phyloP scores from a whole-genome alignment of 106 monocot species.

The Phalaenopsis equestris region DNA sequence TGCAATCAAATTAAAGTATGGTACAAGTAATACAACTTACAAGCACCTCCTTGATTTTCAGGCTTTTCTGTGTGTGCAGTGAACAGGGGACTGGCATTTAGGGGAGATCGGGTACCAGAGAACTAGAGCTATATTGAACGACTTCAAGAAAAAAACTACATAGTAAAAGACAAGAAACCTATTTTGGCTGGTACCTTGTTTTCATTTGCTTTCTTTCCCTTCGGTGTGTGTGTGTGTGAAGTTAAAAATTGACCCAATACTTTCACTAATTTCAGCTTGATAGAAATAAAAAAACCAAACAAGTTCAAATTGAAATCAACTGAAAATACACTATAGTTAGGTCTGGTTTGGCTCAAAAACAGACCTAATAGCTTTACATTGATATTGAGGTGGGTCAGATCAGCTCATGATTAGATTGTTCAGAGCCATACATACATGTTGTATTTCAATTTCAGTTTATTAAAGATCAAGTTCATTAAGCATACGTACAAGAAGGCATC shows the following conservation, averaged over 20 bases:
- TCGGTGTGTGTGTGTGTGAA: not conserved
- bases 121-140: not conserved
- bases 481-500: not conserved
- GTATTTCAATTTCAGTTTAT: not conserved
- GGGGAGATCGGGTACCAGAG: not conserved
- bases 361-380: not conserved
- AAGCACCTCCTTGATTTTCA: too few relatives aligned
- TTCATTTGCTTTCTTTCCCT: not conserved
- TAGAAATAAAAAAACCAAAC: not conserved
- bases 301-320: not conserved
- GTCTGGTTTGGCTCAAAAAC: not conserved
- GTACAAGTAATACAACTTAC: too few relatives aligned
- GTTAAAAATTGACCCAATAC: not conserved
- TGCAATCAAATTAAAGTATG: not conserved
- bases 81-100: not conserved
- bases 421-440: not conserved
- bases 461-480: not conserved
- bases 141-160: not conserved
- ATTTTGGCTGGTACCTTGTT: not conserved
- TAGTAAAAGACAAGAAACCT: not conserved
- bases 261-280: not conserved
- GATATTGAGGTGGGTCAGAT: not conserved
- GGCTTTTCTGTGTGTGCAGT: not conserved
- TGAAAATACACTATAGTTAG: not conserved
- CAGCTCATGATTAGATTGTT: not conserved